Evolutionary conservation across 306 rosid genomes (phyloP).

Genomic region (Cucurbita maxima): DNA sequence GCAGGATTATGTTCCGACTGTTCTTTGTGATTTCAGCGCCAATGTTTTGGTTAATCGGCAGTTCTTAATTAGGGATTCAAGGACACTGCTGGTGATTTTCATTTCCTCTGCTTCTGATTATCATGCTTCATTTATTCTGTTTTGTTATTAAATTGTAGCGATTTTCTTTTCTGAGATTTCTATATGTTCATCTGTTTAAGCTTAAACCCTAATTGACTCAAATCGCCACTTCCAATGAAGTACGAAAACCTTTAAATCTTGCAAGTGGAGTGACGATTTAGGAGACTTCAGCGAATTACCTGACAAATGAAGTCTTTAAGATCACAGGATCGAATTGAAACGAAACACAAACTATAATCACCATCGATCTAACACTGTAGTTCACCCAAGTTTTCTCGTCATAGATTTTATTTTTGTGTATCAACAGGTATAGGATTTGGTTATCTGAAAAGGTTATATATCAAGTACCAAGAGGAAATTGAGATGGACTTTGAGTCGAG

Average conservation of each 20-base stretch:
- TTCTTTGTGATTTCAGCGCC: slow-evolving; percentile 47
- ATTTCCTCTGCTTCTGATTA: slow-evolving; percentile 3
- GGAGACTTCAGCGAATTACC: background rate
- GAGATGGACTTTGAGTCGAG: background rate
- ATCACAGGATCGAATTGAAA: background rate
- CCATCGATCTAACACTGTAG: background rate
- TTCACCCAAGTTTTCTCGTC: background rate
- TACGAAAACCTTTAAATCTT: background rate
- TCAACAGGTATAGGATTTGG: background rate
- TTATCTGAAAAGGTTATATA: background rate
- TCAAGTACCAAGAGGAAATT: background rate
- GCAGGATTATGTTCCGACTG: slow-evolving; percentile 52
- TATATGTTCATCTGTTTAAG: background rate
- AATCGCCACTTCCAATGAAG: background rate
- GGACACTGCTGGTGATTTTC: slow-evolving; percentile 44
- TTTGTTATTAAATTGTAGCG: background rate
- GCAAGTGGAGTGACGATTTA: background rate
- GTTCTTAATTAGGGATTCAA: slow-evolving; percentile 40
- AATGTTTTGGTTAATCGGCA: slow-evolving; percentile 33
- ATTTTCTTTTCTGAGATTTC: background rate
- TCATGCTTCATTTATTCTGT: background rate
- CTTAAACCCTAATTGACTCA: background rate
- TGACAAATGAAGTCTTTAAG: background rate
- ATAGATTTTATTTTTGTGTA: background rate
- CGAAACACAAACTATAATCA: background rate